Conservation (phyloP, 306 rosid species). For the Rosa persica region DNA sequence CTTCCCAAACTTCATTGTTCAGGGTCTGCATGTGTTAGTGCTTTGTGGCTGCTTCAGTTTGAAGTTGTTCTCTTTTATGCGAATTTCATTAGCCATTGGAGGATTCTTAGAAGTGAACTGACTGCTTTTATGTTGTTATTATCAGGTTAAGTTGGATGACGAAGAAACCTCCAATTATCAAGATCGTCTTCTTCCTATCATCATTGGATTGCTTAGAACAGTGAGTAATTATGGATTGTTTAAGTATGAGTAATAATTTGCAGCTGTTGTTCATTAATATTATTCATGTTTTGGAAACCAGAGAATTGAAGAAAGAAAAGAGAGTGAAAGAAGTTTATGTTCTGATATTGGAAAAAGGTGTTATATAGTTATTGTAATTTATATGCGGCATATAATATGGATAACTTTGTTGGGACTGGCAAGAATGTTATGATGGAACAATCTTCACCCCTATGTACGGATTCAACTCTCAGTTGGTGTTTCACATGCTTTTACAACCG, state of each 20-base stretch:
- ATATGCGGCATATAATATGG: background rate
- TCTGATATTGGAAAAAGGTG: background rate
- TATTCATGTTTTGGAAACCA: background rate
- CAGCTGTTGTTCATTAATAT: background rate
- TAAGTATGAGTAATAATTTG: background rate
- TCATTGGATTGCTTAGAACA: constrained; percentile 96
- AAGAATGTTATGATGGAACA: background rate
- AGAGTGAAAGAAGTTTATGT: background rate
- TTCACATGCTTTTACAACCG: background rate
- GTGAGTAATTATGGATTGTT: constrained; percentile 48
- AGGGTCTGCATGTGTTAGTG: constrained; percentile 4
- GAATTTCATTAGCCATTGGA: constrained; percentile 21
- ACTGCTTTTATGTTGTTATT: constrained; percentile 28
- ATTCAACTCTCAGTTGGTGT: background rate
- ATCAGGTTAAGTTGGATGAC: constrained; percentile 76
- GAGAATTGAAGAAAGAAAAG: background rate
- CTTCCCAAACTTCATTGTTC: constrained; percentile 7
- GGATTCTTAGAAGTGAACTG: constrained; percentile 32
- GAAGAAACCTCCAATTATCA: constrained; percentile 73
- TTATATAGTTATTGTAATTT: background rate
- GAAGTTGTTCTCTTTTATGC: background rate
- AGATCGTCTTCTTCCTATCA: constrained; percentile 86
- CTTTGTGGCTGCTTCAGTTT: constrained; percentile 8
- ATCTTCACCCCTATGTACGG: background rate
- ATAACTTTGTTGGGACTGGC: background rate